A percentile compares a stretch with the other conserved stretches of the same genome.
These are phyloP conservation scores for Fraxinus dipetala DNA, from an alignment of 305 asterid species.

Conservation along the genomic window DNA sequence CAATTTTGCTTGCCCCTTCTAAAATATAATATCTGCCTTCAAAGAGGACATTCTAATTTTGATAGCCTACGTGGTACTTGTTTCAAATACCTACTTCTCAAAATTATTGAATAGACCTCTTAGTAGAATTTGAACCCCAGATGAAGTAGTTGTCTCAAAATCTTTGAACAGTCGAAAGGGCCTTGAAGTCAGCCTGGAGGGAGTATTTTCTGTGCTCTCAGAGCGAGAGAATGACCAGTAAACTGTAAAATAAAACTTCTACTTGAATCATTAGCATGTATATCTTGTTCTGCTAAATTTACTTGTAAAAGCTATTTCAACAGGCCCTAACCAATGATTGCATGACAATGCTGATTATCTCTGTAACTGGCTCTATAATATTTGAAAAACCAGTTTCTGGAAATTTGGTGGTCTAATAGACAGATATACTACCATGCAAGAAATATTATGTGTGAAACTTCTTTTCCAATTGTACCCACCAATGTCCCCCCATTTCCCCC, in stretches of 20 bases:
- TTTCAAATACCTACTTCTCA: neutral
- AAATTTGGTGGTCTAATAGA: neutral
- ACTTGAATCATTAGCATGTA: neutral
- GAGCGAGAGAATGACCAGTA: neutral
- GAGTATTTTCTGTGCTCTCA: neutral
- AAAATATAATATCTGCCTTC: neutral
- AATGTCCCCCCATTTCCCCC: neutral
- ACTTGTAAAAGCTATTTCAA: neutral
- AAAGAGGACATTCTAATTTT: neutral
- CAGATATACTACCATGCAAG: neutral
- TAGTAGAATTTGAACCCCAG: neutral
- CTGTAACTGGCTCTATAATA: neutral
- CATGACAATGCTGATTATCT: neutral
- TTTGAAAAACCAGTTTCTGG: neutral
- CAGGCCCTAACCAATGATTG: neutral
- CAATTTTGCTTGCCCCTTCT: neutral
- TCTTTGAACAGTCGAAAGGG: neutral
- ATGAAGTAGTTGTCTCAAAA: neutral
- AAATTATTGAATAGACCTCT: neutral
- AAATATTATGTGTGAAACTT: conserved; percentile 3
- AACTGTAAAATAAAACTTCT: neutral
- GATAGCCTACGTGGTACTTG: neutral
- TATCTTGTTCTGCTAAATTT: neutral
- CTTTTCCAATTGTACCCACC: neutral
- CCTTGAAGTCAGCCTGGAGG: neutral